Evolutionary conservation across 2,329 filamentous ascomycete genomes (phyloP), one percentile per base, ranked within the genome.

Genomic region (Ophiocordyceps unilateralis): DNA sequence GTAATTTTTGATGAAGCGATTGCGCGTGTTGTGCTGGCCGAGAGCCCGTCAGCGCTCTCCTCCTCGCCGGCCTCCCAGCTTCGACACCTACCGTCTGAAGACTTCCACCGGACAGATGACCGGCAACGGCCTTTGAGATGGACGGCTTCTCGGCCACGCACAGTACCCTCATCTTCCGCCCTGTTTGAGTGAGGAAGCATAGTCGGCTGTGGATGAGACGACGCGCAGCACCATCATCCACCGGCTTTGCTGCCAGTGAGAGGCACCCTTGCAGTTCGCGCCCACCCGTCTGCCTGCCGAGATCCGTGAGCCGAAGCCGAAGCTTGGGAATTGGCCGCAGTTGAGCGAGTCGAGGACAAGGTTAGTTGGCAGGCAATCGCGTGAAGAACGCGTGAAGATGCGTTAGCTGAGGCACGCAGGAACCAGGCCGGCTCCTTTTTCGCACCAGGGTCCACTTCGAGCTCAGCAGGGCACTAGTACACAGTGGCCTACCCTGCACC

Each of bases 51-150:
- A 62, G 51, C 28, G 44, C 44, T 47, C 14, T 15, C 21, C 21
- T 14, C 9, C 15, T 34, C 38, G 19, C 4, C n/a, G 8, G 10
- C 14, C 14, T 22, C 30, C 17, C 15, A n/a, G 17, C n/a, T 15
- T 10, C 17, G 32, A 41, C 10, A 5, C 79, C 60, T 62, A 93
- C 86, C 43, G 76, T 79, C 58, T 76, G 73, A 45, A 79, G 69
- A 17, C 67, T 66, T 40, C 85, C 84, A 41, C 91, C 89, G 26
- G 83, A 83, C 23, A 98, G 72, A 67, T 96, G 89, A 45, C 78
- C 76, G 34, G 91, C 85, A 41, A 98, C 89, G 32, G 89, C 87
- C 63, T 91, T 95, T 45, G 91, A 86, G 48, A 98, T 95, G 37
- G 89, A 93, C 30, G 87, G 87, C 70, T 98, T 74, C 51, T 74